Evolutionary conservation across 768 basidiomycete genomes (phyloP), one percentile per base, ranked within the genome.

Genomic region (Botryobasidium botryosum): DNA sequence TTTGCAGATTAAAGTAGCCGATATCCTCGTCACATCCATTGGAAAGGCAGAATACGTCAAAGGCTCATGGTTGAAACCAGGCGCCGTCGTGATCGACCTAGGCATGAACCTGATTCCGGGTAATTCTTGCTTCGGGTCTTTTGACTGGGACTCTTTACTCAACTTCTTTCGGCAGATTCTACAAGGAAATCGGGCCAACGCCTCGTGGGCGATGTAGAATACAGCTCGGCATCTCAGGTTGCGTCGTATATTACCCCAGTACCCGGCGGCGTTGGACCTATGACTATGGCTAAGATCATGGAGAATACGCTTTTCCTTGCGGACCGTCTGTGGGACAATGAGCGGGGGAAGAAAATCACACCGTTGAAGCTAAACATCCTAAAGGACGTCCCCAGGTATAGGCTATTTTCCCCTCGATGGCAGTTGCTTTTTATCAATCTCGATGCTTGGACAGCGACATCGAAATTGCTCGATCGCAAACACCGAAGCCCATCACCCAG

Each of bases 261-360:
- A 21, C 94, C 94, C 0, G 94, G 94, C 61, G 94, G 94, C 46
- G 94, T 99, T 43, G 94, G 94, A 10, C 94, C 94, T n/a, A 94
- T 97, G 91, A 99, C 94, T 12, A 92, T 99, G 47, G 94, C 94
- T 18, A 71, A 96, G 67, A 76, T 99, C 51, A 96, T 99, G 91
- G 72, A 77, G 56, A 99, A 97, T 63, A 92, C 91, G 1, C 65
- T 87, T 52, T 66, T 70, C 51, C 79, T 86, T 39, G 90, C 91
- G 20, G 72, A 83, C 59, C 76, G 84, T 42, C 70, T 76, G 41
- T 90, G 82, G 71, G 74, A 81, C 51, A 68, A 74, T 41, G 63
- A 72, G 35, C 72, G 77, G 38, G 59, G 69, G 10, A 71, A 76
- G 46, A 77, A 75, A 56, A 78, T 76, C 56, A 77, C 71, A 50